Conservation (phyloP, 1,284 basidiomycete species). For the Termitomyces sp. region DNA sequence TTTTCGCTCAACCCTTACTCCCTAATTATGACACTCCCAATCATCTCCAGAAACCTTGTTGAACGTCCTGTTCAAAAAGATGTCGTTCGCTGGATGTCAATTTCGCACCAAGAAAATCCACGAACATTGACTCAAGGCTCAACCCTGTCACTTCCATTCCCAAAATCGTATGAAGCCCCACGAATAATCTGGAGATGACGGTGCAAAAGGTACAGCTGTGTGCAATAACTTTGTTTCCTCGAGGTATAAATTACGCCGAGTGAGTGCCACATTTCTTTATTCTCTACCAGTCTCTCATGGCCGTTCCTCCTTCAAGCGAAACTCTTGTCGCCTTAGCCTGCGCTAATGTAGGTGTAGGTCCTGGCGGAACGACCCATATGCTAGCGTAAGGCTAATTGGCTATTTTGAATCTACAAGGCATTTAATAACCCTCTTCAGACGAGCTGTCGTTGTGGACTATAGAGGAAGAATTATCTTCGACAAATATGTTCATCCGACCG, state of each 20-base stretch:
- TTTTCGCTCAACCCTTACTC: conserved; percentile 8
- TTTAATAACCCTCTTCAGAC: conserved; percentile 34
- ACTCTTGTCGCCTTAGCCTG: conserved; percentile 53
- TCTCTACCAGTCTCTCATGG: conserved; percentile 21
- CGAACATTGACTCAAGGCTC: conserved; percentile 18
- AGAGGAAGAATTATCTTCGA: conserved; percentile 54
- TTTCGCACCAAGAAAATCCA: conserved; percentile 22
- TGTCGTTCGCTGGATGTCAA: conserved; percentile 27
- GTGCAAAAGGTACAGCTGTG: conserved; percentile 10
- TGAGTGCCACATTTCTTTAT: neutral
- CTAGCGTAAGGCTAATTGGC: conserved; percentile 52
- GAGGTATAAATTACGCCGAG: conserved; percentile 14
- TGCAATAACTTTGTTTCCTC: conserved; percentile 6
- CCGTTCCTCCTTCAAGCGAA: conserved; percentile 37
- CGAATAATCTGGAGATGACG: conserved; percentile 10
- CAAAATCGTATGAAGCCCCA: conserved; percentile 6
- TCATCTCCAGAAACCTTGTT: conserved; percentile 19
- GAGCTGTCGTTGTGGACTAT: conserved; percentile 61
- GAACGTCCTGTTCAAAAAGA: conserved; percentile 18
- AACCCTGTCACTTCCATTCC: conserved; percentile 18
- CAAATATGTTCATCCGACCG: conserved; percentile 62
- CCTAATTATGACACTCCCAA: conserved; percentile 12
- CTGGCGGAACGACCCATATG: conserved; percentile 72
- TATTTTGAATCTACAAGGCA: neutral
- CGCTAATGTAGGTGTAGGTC: conserved; percentile 66